phyloP scores from a whole-genome alignment of 805 yeast genomes.

The Yamadazyma sp. region DNA sequence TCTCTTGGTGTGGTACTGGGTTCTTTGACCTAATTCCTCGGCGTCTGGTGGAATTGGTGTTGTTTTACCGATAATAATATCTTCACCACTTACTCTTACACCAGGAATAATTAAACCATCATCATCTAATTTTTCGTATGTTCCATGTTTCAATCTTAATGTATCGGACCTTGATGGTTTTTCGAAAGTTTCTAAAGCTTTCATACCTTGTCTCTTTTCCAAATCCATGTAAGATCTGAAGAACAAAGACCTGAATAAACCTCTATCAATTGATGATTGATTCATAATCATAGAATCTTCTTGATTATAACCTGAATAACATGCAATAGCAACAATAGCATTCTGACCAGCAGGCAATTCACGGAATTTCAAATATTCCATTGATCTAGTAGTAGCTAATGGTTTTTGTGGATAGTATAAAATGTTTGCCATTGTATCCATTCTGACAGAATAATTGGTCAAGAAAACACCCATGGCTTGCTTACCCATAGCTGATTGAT shows the following conservation, averaged over 20 bases:
- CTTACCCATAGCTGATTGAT: slow-evolving; percentile 99
- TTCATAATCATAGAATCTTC: slow-evolving; percentile 99
- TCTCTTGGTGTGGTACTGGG: slow-evolving; percentile 96
- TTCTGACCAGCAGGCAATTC: slow-evolving; percentile 99
- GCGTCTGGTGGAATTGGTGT: slow-evolving; percentile 99
- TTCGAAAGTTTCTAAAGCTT: slow-evolving; percentile 95
- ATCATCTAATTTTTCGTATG: slow-evolving; percentile 96
- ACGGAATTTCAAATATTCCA: slow-evolving; percentile 96
- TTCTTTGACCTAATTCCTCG: slow-evolving; percentile 97
- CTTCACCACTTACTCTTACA: slow-evolving; percentile 98
- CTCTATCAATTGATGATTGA: slow-evolving; percentile 95
- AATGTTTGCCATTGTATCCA: slow-evolving; percentile 99
- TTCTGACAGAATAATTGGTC: slow-evolving; percentile 92
- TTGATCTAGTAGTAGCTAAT: slow-evolving; percentile 93
- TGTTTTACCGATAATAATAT: slow-evolving; percentile 96
- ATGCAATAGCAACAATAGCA: slow-evolving; percentile 96
- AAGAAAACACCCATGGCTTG: slow-evolving; percentile 99
- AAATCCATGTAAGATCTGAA: slow-evolving; percentile 98
- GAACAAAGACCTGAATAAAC: slow-evolving; percentile 91
- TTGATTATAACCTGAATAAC: slow-evolving; percentile 98
- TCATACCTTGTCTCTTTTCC: slow-evolving; percentile 98
- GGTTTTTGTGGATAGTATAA: slow-evolving; percentile 98
- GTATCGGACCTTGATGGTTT: slow-evolving; percentile 95
- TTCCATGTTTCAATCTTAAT: slow-evolving; percentile 92
- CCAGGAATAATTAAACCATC: slow-evolving; percentile 99